These are phyloP conservation scores for Suillus variegatus DNA, from an alignment of 768 basidiomycete genomes.

Conservation along the genomic window DNA sequence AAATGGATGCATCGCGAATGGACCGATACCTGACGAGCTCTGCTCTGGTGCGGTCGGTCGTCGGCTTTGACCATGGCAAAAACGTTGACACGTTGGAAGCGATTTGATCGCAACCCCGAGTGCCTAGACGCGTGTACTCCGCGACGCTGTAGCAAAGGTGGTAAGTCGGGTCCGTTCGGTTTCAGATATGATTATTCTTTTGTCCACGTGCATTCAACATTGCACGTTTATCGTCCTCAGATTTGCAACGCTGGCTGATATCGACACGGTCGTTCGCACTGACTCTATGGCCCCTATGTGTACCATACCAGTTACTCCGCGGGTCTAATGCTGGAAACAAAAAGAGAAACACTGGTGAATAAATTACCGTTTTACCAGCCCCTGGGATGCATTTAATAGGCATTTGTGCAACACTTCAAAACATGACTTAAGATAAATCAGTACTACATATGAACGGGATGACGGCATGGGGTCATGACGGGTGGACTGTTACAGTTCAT, in stretches of 20 bases:
- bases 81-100: constrained; percentile 7
- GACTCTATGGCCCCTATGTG: not conserved
- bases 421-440: constrained; percentile 8
- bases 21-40: not conserved
- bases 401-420: not conserved
- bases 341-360: not conserved
- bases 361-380: not conserved
- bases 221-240: not conserved
- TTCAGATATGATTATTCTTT: not conserved
- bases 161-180: constrained; percentile 1
- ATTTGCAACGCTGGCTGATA: constrained; percentile 1
- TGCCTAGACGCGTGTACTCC: not conserved
- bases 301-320: not conserved
- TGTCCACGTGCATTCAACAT: not conserved
- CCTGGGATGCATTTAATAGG: not conserved
- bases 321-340: not conserved
- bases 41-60: not conserved
- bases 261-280: not conserved
- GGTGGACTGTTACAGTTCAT: constrained; percentile 28
- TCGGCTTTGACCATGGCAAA: not conserved
- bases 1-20: not conserved
- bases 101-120: not conserved
- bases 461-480: constrained; percentile 8
- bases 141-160: not conserved
- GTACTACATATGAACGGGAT: constrained; percentile 11